Conservation (phyloP, 2,329 filamentous ascomycete species). For the Paracoccidioides brasiliensis region DNA sequence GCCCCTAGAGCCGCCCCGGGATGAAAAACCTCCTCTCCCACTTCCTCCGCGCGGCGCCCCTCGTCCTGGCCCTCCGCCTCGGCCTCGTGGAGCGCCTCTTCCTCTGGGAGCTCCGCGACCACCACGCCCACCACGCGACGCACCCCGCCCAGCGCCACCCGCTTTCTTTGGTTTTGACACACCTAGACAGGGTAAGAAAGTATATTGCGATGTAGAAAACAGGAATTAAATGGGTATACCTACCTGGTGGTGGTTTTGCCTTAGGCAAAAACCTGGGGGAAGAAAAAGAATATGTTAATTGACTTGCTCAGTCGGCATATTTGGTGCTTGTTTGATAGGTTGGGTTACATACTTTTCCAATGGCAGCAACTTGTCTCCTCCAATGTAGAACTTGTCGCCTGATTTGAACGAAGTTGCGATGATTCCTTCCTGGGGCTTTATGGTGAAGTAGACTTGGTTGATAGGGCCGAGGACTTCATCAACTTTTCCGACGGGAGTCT, state of each 20-base stretch:
- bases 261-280: conserved; percentile 66
- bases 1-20: conserved; percentile 20
- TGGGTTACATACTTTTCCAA: conserved; percentile 54
- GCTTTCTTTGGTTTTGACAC: conserved; percentile 57
- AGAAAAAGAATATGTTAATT: background rate
- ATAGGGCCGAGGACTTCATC: conserved; percentile 96
- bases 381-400: conserved; percentile 96
- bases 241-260: conserved; percentile 58
- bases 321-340: background rate
- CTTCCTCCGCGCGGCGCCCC: conserved; percentile 22
- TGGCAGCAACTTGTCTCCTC: conserved; percentile 83
- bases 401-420: conserved; percentile 87
- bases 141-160: conserved; percentile 45
- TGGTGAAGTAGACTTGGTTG: conserved; percentile 96
- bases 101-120: conserved; percentile 35
- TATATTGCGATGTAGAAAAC: background rate
- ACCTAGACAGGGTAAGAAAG: conserved; percentile 34
- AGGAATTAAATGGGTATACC: conserved; percentile 22
- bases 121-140: conserved; percentile 34
- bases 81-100: conserved; percentile 42
- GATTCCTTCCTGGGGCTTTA: conserved; percentile 94
- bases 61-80: conserved; percentile 37
- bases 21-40: conserved; percentile 20
- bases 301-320: conserved; percentile 8
- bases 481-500: conserved; percentile 86